These are phyloP conservation scores for Mycosphaerella arachidis DNA, from an alignment of 2,329 filamentous ascomycete genomes.

Conservation along the genomic window DNA sequence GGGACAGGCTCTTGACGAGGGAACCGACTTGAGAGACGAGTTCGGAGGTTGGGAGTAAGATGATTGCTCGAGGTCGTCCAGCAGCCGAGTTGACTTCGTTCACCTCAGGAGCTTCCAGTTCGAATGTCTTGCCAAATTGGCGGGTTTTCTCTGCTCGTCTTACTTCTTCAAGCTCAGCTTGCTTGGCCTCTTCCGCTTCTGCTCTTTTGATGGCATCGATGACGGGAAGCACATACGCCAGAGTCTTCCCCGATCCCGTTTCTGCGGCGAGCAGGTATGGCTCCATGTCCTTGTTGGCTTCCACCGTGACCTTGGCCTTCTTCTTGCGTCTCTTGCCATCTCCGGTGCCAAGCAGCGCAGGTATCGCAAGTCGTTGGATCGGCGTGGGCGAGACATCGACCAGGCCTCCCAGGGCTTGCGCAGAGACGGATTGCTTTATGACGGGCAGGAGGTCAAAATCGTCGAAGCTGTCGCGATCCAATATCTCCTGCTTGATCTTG, in stretches of 20 bases:
- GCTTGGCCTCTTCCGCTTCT: slow-evolving; percentile 53
- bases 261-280: slow-evolving; percentile 86
- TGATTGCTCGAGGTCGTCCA: slow-evolving; percentile 74
- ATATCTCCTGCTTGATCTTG: slow-evolving; percentile 57
- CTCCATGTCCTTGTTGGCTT: slow-evolving; percentile 42
- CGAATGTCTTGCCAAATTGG: slow-evolving; percentile 41
- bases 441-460: slow-evolving; percentile 70
- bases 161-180: slow-evolving; percentile 30
- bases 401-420: slow-evolving; percentile 71
- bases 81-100: slow-evolving; percentile 64
- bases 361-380: slow-evolving; percentile 84
- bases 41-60: slow-evolving; percentile 89
- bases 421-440: slow-evolving; percentile 65
- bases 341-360: slow-evolving; percentile 64
- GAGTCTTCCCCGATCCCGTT: slow-evolving; percentile 93
- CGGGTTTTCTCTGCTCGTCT: slow-evolving; percentile 29
- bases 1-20: slow-evolving; percentile 76
- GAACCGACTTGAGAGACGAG: slow-evolving; percentile 81
- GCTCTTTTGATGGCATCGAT: slow-evolving; percentile 79
- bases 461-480: slow-evolving; percentile 71
- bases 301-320: slow-evolving; percentile 27
- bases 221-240: slow-evolving; percentile 83
- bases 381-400: slow-evolving; percentile 77
- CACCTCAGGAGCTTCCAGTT: slow-evolving; percentile 54
- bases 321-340: slow-evolving; percentile 34